Base-by-base conservation (phyloP, 2,329 filamentous ascomycete species). In the Lasiodiplodia gonubiensis region DNA sequence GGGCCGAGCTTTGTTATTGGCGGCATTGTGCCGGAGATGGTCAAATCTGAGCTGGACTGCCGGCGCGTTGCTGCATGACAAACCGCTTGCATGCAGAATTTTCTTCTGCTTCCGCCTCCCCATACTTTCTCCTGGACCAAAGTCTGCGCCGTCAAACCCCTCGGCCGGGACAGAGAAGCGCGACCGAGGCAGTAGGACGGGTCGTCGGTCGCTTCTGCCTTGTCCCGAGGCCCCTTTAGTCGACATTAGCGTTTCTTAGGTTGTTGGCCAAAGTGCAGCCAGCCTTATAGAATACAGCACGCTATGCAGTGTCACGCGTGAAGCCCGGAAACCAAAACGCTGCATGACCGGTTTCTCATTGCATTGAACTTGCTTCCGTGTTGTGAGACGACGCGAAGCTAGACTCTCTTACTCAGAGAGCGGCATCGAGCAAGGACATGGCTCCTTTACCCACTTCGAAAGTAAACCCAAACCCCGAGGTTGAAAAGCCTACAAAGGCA, bases 1-100 rank as follows among this genome's bases (percentile, higher is more conserved):
- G 59, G 59, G 42, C 59, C 59, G 59, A 63, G 46, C 42, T 39
- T 48, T 46, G 59, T 46, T 21, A 37, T 63, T 51, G 59, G 27
- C 21, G 35, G 16, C 3, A n/a, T 7, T 4, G 53, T 37, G 53
- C 27, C 33, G 10, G 10, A 39, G 16, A 37, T 14, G 53, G 30
- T 14, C 53, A 37, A 37, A 60, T 60, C 55, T 49, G n/a, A 63
- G 25, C 42, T 61, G 59, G 35, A 42, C 23, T 39, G 54, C 54
- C 54, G 42, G 7, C n/a, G 54, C 21, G 21, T 39, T n/a, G 18
- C n/a, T 63, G 59, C 46, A 51, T 49, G 46, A 51, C 46, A 37
- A 63, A 51, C n/a, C 30, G 42, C 59, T 63, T 51, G 27, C 46
- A 63, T 27, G 59, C 59, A 23, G 30, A 51, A 51, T 63, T 25